Base-by-base conservation (phyloP, 1,139 yeast species). In the Debaryomyces fabryi region DNA sequence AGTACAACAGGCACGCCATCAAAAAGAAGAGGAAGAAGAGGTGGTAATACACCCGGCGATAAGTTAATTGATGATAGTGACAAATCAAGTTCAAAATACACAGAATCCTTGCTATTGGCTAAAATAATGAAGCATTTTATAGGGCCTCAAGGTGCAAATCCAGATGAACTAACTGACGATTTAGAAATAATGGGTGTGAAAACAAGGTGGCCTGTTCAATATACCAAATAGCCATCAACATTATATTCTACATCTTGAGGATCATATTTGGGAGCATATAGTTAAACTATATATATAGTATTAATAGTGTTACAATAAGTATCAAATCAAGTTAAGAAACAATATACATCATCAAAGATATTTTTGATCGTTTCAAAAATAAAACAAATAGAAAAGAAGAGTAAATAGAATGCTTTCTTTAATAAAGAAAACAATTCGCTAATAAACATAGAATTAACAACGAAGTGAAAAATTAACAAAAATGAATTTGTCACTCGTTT, bases 51-150 rank as follows among this genome's bases (percentile, higher is more conserved):
- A 32, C 43, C 46, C 6, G 47, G 46, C 24, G 50, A 38, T 25
- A 48, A 44, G 18, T 49, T 49, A 5, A 46, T 43, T 18, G 56
- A 52, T 8, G 62, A 51, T 33, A 49, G 48, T 13, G 60, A 58
- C 3, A 64, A 58, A 23, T 60, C 62, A 6, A 68, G 65, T 21
- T 58, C 55, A 37, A 55, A 64, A 50, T 64, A 64, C 51, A 63
- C 74, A 1, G 80, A 76, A 52, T 67, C 78, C 0, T 65, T 65
- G 21, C 59, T 76, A 25, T 63, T 75, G 47, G 78, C 79, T 3
- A 72, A 69, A 57, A 76, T 76, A 43, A 70, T 71, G 72, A 76
- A 76, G 57, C 78, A 74, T 49, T 76, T 73, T 49, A 56, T 54
- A 21, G 79, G 79, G 2, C 80, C 80, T 3, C 71, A 67, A 45